Evolutionary conservation across 768 basidiomycete genomes (phyloP).

Genomic region (Artomyces pyxidatus): DNA sequence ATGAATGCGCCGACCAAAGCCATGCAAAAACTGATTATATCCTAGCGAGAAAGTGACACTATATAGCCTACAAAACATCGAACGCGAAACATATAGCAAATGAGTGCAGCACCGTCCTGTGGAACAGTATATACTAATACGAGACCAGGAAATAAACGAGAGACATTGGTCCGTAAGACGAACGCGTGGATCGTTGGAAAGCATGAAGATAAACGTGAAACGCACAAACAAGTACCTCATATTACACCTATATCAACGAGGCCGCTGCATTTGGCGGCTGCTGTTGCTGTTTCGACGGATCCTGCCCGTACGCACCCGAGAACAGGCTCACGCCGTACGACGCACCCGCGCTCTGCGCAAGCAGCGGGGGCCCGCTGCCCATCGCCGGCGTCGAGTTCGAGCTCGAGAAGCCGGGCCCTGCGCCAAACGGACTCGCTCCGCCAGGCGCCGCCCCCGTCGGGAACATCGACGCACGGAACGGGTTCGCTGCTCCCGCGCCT

Average conservation of each 20-base stretch:
- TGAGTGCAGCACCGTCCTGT: no score
- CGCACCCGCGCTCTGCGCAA: slow-evolving; percentile 12
- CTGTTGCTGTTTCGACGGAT: slow-evolving; percentile 12
- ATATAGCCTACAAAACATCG: no score
- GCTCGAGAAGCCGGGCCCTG: slow-evolving; percentile 10
- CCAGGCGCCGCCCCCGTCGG: slow-evolving; percentile 8
- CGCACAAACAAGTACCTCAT: not conserved
- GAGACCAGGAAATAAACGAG: no score
- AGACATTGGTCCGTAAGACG: no score
- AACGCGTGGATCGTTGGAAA: no score
- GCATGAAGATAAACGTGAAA: no score
- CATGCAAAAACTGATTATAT: no score
- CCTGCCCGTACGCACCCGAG: slow-evolving; percentile 13
- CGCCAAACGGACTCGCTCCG: slow-evolving; percentile 5
- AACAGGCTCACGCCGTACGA: not conserved
- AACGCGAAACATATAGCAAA: no score
- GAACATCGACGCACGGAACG: slow-evolving; percentile 35
- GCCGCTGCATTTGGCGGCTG: slow-evolving; percentile 28
- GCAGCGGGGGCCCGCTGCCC: slow-evolving; percentile 11
- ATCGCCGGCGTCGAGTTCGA: slow-evolving; percentile 22
- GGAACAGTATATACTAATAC: no score
- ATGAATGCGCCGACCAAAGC: no score
- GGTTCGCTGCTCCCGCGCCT: slow-evolving; percentile 29
- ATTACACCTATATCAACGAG: slow-evolving; percentile 39
- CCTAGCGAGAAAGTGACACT: no score